These are phyloP conservation scores for Suhomyces sp. DNA, from an alignment of 805 yeast genomes.

Conservation along the genomic window DNA sequence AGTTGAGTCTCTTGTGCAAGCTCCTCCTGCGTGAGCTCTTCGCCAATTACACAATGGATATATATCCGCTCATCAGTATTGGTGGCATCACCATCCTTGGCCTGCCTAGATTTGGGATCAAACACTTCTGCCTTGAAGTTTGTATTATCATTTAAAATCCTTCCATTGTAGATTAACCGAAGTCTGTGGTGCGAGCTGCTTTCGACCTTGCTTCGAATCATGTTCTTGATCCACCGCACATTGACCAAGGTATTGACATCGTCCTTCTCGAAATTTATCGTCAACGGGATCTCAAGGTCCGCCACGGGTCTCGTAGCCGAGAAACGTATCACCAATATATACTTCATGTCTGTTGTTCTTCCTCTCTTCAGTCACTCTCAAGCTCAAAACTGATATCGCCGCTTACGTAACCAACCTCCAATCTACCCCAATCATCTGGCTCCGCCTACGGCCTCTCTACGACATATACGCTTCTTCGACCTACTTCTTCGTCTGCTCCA, in stretches of 20 bases:
- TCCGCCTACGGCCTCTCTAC: too few relatives aligned
- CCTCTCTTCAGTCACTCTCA: neutral
- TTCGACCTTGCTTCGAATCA: conserved; percentile 23
- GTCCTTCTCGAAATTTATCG: conserved; percentile 25
- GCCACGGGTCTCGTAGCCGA: conserved; percentile 15
- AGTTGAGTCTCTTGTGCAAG: conserved; percentile 56
- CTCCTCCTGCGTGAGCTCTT: conserved; percentile 51
- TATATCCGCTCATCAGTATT: conserved; percentile 35
- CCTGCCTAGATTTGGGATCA: conserved; percentile 24
- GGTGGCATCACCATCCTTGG: conserved; percentile 3
- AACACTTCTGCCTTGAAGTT: conserved; percentile 51
- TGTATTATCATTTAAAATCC: conserved; percentile 56
- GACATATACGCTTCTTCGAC: neutral
- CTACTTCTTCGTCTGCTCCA: neutral
- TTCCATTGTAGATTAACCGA: conserved; percentile 66
- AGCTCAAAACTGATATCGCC: neutral
- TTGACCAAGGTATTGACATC: conserved; percentile 30
- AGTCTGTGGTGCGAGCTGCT: conserved; percentile 45
- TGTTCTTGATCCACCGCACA: conserved; percentile 28
- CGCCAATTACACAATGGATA: conserved; percentile 80
- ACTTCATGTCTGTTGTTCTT: conserved; percentile 4
- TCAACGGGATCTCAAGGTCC: conserved; percentile 29
- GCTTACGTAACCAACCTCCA: neutral
- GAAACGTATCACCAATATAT: conserved; percentile 25
- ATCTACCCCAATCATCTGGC: neutral